Percentiles rank a stretch among this genome's conserved stretches.
phyloP scores from a whole-genome alignment of 352 stramenopile genomes.

The Hyaloperonospora arabidopsidis region DNA sequence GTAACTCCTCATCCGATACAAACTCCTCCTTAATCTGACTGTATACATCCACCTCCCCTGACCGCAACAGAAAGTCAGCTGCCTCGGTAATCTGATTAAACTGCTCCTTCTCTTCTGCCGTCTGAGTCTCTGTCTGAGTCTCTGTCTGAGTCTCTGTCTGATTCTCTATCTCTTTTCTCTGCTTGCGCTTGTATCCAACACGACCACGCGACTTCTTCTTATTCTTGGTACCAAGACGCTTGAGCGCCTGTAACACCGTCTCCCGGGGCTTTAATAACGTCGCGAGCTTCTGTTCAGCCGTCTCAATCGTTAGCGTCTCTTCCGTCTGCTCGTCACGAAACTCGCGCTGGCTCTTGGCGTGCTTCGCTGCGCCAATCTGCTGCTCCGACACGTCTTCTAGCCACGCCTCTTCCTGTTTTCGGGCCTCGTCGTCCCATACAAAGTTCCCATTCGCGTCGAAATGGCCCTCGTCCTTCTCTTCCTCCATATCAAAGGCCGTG shows the following conservation, averaged over 20 bases:
- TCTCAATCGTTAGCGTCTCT: constrained; percentile 52
- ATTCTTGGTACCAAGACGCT: constrained; percentile 61
- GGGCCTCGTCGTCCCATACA: constrained; percentile 72
- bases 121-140: constrained; percentile 7
- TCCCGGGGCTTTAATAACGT: constrained; percentile 58
- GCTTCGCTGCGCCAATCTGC: constrained; percentile 54
- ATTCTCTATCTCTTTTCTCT: too few relatives aligned
- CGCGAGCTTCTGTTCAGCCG: constrained; percentile 47
- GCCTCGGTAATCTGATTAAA: constrained; percentile 78
- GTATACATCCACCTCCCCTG: constrained; percentile 74
- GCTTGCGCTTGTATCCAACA: too few relatives aligned
- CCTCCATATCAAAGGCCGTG: constrained; percentile 78
- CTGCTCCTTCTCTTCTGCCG: constrained; percentile 61
- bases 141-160: constrained; percentile 10
- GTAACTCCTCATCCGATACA: constrained; percentile 46
- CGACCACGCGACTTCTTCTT: not conserved
- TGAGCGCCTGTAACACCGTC: constrained; percentile 67
- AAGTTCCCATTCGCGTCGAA: constrained; percentile 78
- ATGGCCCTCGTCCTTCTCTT: constrained; percentile 80
- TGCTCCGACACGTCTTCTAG: constrained; percentile 66
- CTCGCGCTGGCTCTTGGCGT: constrained; percentile 51
- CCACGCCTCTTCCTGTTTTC: constrained; percentile 76
- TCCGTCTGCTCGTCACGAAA: constrained; percentile 48
- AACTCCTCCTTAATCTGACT: constrained; percentile 79
- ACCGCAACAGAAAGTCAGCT: constrained; percentile 70